Evolutionary conservation across 768 basidiomycete genomes (phyloP).

Genomic region (Suillus placidus): DNA sequence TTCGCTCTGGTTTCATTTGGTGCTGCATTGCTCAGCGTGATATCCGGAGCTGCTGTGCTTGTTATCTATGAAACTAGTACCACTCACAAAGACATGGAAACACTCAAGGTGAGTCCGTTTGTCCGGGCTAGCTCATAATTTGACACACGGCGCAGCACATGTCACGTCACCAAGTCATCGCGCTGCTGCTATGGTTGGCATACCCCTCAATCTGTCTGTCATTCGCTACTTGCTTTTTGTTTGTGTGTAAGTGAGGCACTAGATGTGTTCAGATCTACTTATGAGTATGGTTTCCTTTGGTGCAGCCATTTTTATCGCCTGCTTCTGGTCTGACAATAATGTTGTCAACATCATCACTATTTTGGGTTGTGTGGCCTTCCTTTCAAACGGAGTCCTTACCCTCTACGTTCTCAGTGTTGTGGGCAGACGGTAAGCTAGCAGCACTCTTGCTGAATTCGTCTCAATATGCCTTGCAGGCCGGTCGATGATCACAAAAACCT

Average conservation of each 20-base stretch:
- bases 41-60: conserved; percentile 3
- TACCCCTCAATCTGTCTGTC: conserved; percentile 2
- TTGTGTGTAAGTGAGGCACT: neutral
- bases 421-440: neutral
- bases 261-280: neutral
- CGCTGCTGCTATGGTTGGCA: conserved; percentile 1
- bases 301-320: conserved; percentile 3
- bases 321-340: neutral
- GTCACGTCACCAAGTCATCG: neutral
- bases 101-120: neutral
- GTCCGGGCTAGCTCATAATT: neutral
- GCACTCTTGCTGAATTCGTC: too few relatives aligned
- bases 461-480: neutral
- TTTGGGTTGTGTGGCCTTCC: neutral
- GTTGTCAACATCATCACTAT: neutral
- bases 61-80: conserved; percentile 1
- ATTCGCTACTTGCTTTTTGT: conserved; percentile 1
- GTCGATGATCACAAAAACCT: neutral
- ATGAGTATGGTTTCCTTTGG: neutral
- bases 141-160: neutral
- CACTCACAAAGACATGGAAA: conserved; percentile 1
- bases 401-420: neutral
- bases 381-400: neutral
- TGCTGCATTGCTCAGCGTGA: conserved; percentile 4
- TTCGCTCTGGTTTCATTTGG: neutral